Base-by-base conservation (phyloP, 2,329 filamentous ascomycete genomes). In the Penicillium sp. region DNA sequence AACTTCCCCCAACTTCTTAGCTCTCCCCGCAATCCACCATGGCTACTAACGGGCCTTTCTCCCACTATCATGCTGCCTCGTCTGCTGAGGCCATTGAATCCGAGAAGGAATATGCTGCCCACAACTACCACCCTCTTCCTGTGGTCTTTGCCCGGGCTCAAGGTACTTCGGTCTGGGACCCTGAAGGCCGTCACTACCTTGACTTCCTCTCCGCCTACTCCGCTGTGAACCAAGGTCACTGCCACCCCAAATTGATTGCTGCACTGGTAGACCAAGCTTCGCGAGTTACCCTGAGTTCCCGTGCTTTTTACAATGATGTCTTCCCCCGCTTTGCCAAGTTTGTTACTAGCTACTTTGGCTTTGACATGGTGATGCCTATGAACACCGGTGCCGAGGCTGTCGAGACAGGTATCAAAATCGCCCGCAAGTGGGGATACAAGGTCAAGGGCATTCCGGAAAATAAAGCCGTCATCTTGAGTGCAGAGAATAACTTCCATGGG, bases 201-300 rank as follows among this genome's bases (percentile, higher is more conserved):
- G 94, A 99, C 80, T 99, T 97, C 80, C 86, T 99, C 65, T 97
- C 93, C 47, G 94, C 94, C 65, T 99, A 99, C 83, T 95, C 90
- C 67, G 94, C 94, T 61, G 92, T 97, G 73, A 97, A 97, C 81
- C 93, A 97, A 78, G 93, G 93, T 62, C 93, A 99, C 78, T 97
- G 93, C 79, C 93, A 99, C 79, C 94, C 94, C 6, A 93, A 96
- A 80, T 87, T 97, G 57, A 87, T 99, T 73, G 93, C 93, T 76
- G 90, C 93, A 15, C 82, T 99, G 60, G 87, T 86, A 38, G 91
- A 96, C 65, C 94, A 99, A 80, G 94, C 94, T 48, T 85, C 88
- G 64, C 89, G 92, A 40, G 80, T 97, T 71, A 97, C 93, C 0
- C 85, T 97, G 66, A 96, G 91, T 78, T 96, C 92, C 61, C 87